phyloP scores from a whole-genome alignment of 2,329 filamentous ascomycete genomes.

The Exophiala bonariae region DNA sequence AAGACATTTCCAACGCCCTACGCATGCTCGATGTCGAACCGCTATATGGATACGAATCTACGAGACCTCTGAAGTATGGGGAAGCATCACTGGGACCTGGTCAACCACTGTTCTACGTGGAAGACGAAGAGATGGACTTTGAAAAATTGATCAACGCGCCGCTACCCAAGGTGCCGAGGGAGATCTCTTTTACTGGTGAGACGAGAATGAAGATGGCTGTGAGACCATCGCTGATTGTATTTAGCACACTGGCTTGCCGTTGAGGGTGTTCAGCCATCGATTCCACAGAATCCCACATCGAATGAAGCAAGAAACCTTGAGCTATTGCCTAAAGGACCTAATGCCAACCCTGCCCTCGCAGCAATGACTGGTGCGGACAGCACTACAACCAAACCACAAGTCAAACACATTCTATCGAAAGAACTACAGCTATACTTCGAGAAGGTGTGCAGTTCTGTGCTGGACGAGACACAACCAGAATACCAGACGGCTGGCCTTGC shows the following conservation, averaged over 20 bases:
- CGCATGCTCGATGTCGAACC: constrained; percentile 89
- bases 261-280: constrained; percentile 93
- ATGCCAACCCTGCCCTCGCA: constrained; percentile 80
- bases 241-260: constrained; percentile 95
- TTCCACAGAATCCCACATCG: constrained; percentile 91
- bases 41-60: constrained; percentile 78
- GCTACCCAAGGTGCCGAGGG: constrained; percentile 88
- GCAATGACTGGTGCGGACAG: constrained; percentile 82
- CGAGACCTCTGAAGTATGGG: constrained; percentile 82
- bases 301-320: constrained; percentile 82
- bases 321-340: constrained; percentile 83
- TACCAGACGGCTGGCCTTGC: constrained; percentile 82
- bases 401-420: constrained; percentile 95
- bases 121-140: constrained; percentile 98
- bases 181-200: constrained; percentile 86
- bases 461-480: constrained; percentile 85
- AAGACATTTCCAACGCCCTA: constrained; percentile 85
- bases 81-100: constrained; percentile 92
- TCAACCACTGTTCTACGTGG: constrained; percentile 93
- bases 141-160: constrained; percentile 98
- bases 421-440: constrained; percentile 97
- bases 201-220: neutral
- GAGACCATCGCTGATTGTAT: neutral
- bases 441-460: constrained; percentile 83
- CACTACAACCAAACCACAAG: constrained; percentile 79